Base-by-base conservation (phyloP, 2,329 filamentous ascomycete genomes). In the Huntiella decipiens region DNA sequence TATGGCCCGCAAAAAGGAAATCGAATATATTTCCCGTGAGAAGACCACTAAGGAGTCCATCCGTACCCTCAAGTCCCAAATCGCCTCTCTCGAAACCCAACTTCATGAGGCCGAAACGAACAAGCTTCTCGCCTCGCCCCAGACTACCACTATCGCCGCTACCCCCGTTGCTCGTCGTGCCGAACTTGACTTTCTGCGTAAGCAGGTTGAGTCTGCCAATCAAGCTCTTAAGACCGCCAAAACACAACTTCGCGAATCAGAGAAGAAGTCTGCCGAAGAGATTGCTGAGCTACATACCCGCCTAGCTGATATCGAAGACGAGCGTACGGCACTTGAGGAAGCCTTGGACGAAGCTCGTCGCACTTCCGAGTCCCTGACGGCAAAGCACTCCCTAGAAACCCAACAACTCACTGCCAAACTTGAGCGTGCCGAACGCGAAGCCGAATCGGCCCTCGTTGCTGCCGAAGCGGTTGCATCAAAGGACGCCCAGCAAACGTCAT, bases 1-100 rank as follows among this genome's bases (percentile, higher is more conserved):
- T 1, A 68, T 69, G 31, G 71, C 77, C 4, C 70, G 77, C n/a
- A 70, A 75, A 54, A 79, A 74, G 52, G 79, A 84, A 53, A 68
- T 72, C 12, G 70, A 75, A 13, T 68, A 76, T 44, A 60, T 79
- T 28, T 73, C 81, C 53, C 73, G 75, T n/a, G 80, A 83, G 54
- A 63, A 68, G 7, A 60, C 70, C 5, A 73, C 79, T 52, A 79
- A 76, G 53, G 71, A 79, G 28, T 62, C 65, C 1, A 66, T 79
- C 49, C 77, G 77, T 49, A 63, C 66, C 15, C 69, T 82, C 48
- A 81, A 79, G 57, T 68, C 70, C 41, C 71, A 78, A 48, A 69
- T 84, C 42, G 64, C 70, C 2, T 74, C 82, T 33, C 67, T 85
- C 12, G 79, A 84, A 56, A 70, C 71, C 36, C 73, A 79, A 49